phyloP scores from a whole-genome alignment of 164 flowering plant species.

The Kalanchoe fedtschenkoi region DNA sequence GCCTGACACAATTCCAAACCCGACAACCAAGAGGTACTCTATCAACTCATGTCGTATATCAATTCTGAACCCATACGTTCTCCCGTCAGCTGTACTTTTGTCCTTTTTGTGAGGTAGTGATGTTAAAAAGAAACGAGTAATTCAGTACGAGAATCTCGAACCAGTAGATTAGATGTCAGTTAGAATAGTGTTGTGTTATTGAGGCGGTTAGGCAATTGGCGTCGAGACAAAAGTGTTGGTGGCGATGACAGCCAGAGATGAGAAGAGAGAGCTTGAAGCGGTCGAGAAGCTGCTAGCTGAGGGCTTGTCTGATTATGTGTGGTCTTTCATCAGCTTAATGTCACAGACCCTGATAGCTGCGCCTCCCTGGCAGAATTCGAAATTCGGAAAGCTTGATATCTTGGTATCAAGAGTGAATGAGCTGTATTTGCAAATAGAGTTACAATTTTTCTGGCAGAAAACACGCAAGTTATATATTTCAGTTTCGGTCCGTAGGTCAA shows the following conservation, averaged over 20 bases:
- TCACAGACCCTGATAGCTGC: constrained; percentile 32
- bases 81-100: neutral
- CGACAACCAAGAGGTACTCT: neutral
- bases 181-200: neutral
- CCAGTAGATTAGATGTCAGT: too few relatives aligned
- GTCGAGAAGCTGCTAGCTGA: constrained; percentile 21
- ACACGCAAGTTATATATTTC: too few relatives aligned
- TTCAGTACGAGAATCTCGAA: neutral
- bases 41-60: too few relatives aligned
- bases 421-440: too few relatives aligned
- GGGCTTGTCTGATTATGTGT: constrained; percentile 35
- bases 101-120: neutral
- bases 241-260: constrained; percentile 45
- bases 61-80: too few relatives aligned
- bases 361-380: constrained; percentile 31
- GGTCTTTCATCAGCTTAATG: constrained; percentile 55
- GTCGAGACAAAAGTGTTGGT: constrained; percentile 27
- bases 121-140: neutral
- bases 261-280: constrained; percentile 40
- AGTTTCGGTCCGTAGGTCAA: constrained; percentile 34
- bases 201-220: constrained; percentile 44
- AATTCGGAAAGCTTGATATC: constrained; percentile 53
- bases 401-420: constrained; percentile 41
- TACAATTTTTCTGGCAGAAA: too few relatives aligned
- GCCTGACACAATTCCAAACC: neutral